Percentiles rank a stretch among this genome's conserved stretches.
Conservation (phyloP, 345 rosid species). For the Combretum micranthum region DNA sequence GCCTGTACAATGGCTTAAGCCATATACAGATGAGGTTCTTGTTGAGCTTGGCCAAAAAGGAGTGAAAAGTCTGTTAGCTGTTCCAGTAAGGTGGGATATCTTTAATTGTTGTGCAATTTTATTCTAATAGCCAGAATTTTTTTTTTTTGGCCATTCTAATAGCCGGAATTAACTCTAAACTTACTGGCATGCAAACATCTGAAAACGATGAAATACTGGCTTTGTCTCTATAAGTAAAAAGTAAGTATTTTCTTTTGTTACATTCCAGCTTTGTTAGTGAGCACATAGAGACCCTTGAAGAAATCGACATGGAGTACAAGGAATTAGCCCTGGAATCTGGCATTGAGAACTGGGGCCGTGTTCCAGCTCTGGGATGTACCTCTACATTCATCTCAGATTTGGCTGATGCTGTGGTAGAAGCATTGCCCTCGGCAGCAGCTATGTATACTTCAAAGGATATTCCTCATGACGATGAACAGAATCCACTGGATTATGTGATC, state of each 20-base stretch:
- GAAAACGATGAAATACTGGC: too few species aligned
- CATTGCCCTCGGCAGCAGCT: conserved; percentile 68
- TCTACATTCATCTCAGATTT: conserved; percentile 81
- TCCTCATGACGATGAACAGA: conserved; percentile 40
- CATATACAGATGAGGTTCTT: conserved; percentile 91
- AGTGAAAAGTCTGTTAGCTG: conserved; percentile 83
- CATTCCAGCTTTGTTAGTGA: conserved; percentile 78
- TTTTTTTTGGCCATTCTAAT: too few species aligned
- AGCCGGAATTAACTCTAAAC: not conserved
- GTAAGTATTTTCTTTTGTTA: not conserved
- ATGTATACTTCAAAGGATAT: conserved; percentile 23
- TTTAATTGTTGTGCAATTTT: not conserved
- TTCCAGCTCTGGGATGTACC: conserved; percentile 76
- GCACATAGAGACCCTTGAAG: conserved; percentile 94
- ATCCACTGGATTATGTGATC: conserved; percentile 37
- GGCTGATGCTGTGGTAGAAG: conserved; percentile 88
- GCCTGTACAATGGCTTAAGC: conserved; percentile 92
- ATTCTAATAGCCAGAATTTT: not conserved
- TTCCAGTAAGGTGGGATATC: conserved; percentile 69
- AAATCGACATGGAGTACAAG: conserved; percentile 89
- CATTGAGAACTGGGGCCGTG: conserved; percentile 85
- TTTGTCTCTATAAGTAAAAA: not conserved
- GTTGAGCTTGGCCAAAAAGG: conserved; percentile 91
- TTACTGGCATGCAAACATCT: too few species aligned
- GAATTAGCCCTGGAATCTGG: conserved; percentile 84